phyloP scores from a whole-genome alignment of 2,329 filamentous ascomycete species.

The Rhynchosporium graminicola region DNA sequence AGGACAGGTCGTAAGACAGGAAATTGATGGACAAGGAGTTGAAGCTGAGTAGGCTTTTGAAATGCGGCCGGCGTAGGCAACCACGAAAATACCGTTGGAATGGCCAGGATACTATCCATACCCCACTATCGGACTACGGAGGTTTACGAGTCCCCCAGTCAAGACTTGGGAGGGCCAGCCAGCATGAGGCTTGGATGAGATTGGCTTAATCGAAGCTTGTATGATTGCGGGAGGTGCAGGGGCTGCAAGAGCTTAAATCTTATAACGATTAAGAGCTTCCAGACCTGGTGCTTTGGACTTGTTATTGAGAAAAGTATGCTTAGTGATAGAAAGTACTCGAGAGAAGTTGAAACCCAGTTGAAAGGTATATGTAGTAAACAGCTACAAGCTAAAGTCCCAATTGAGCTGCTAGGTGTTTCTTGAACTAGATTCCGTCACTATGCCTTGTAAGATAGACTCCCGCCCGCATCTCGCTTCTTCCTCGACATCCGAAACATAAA shows the following conservation, averaged over 20 bases:
- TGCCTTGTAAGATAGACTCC: not conserved
- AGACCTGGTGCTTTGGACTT: conserved; percentile 5
- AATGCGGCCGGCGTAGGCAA: conserved; percentile 13
- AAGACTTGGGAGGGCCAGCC: not conserved
- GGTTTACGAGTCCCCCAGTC: too few relatives aligned
- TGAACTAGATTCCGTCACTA: too few relatives aligned
- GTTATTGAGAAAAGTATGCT: too few relatives aligned
- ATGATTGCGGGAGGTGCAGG: conserved; percentile 8
- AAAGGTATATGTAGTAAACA: not conserved
- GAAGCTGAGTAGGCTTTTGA: conserved; percentile 5
- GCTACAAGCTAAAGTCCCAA: too few relatives aligned
- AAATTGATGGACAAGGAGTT: conserved; percentile 17
- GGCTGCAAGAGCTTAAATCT: not conserved
- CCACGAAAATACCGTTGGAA: conserved; percentile 7
- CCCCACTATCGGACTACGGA: conserved; percentile 1
- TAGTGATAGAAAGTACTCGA: not conserved
- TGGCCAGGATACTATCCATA: not conserved
- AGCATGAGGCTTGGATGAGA: not conserved
- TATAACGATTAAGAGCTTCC: not conserved
- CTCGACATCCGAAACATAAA: not conserved
- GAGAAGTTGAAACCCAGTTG: not conserved
- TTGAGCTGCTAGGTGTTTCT: too few relatives aligned
- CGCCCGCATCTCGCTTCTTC: conserved; percentile 1
- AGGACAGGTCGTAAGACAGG: conserved; percentile 10
- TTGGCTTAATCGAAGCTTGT: conserved; percentile 1